Percentiles rank a stretch among this genome's conserved stretches.
Conservation (phyloP, 805 yeast species). For the Lipomyces yamanashiensis region DNA sequence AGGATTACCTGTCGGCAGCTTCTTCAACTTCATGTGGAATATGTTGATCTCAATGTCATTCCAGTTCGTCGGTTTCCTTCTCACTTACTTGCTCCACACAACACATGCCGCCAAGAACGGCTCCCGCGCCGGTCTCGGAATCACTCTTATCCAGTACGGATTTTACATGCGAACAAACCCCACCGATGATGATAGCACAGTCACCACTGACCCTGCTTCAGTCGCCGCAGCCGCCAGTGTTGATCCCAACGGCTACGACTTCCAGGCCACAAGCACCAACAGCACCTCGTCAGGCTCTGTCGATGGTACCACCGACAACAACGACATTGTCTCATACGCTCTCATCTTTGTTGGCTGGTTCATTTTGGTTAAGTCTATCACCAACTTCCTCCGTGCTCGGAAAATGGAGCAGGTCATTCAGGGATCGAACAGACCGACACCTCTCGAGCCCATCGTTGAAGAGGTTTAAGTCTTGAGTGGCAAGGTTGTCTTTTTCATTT, state of each 20-base stretch:
- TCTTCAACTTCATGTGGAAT: slow-evolving; percentile 91
- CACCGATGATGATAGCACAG: slow-evolving; percentile 11
- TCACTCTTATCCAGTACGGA: slow-evolving; percentile 77
- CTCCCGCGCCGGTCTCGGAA: slow-evolving; percentile 86
- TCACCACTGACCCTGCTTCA: slow-evolving; percentile 50
- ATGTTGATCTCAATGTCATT: slow-evolving; percentile 85
- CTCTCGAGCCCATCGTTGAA: slow-evolving; percentile 7
- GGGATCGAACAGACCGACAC: slow-evolving; percentile 16
- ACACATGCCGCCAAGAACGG: slow-evolving; percentile 98
- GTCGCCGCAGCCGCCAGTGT: slow-evolving; percentile 39
- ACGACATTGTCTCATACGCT: slow-evolving; percentile 59
- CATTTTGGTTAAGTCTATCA: slow-evolving; percentile 66
- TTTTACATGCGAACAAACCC: slow-evolving; percentile 49
- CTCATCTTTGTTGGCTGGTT: slow-evolving; percentile 71
- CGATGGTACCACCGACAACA: slow-evolving; percentile 23
- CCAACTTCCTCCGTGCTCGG: slow-evolving; percentile 75
- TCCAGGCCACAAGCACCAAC: slow-evolving; percentile 35
- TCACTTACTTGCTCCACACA: slow-evolving; percentile 89
- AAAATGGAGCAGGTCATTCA: slow-evolving; percentile 70
- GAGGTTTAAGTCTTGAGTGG: neutral
- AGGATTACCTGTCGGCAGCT: slow-evolving; percentile 92
- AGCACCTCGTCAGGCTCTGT: slow-evolving; percentile 35
- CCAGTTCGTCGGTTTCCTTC: slow-evolving; percentile 89
- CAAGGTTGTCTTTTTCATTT: neutral
- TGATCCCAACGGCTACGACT: slow-evolving; percentile 63